A percentile compares a stretch with the other conserved stretches of the same genome.
phyloP scores from a whole-genome alignment of 495 filamentous ascomycete species.

The Clavariopsis aquatica region DNA sequence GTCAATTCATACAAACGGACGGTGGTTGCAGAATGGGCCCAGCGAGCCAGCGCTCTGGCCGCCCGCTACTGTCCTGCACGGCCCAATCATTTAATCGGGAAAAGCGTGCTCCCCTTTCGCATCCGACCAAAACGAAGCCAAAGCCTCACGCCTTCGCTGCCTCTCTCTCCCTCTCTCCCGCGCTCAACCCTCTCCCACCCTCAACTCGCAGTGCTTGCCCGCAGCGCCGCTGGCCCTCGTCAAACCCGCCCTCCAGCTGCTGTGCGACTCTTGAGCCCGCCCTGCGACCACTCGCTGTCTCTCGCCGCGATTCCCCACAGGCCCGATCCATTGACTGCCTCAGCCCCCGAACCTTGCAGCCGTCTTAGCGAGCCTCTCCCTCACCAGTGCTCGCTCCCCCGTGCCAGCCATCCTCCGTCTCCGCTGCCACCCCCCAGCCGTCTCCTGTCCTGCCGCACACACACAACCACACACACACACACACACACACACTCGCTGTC shows the following conservation, averaged over 20 bases:
- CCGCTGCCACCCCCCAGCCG: conserved; percentile 5
- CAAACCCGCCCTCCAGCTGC: conserved; percentile 1
- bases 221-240: conserved; percentile 4
- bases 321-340: conserved; percentile 1
- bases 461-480: no score
- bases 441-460: not conserved
- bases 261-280: conserved; percentile 8
- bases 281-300: not conserved
- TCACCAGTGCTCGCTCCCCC: conserved; percentile 14
- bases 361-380: conserved; percentile 23
- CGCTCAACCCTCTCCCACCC: no score
- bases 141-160: conserved; percentile 1
- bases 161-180: not conserved
- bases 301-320: conserved; percentile 11
- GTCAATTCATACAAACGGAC: not conserved
- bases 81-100: conserved; percentile 1
- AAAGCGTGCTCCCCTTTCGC: conserved; percentile 22
- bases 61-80: not conserved
- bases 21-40: not conserved
- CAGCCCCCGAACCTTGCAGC: conserved; percentile 8
- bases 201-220: not conserved
- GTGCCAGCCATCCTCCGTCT: conserved; percentile 3
- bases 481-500: not conserved
- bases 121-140: conserved; percentile 14
- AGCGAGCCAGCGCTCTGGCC: not conserved